Conservation (phyloP, 2,329 filamentous ascomycete species). For the Exophiala bonariae region DNA sequence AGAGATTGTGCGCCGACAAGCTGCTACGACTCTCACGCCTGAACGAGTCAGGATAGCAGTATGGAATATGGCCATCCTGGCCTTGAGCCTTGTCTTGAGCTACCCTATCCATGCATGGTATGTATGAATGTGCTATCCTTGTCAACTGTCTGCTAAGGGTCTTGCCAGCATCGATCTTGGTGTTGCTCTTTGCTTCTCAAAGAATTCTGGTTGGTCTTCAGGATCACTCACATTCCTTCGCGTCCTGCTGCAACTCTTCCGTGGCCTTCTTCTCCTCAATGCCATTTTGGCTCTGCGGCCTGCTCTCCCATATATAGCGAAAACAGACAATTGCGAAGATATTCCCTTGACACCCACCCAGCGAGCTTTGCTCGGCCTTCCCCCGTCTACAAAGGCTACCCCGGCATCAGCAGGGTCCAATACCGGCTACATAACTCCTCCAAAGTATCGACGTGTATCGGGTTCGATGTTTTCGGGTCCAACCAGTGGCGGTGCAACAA, state of each 20-base stretch:
- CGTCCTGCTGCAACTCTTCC: constrained; percentile 53
- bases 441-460: constrained; percentile 68
- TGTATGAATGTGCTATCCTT: constrained; percentile 17
- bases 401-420: constrained; percentile 55
- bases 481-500: constrained; percentile 23
- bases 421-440: constrained; percentile 69
- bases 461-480: constrained; percentile 48
- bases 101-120: constrained; percentile 23
- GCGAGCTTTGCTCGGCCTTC: constrained; percentile 78
- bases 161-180: constrained; percentile 28
- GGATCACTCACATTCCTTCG: constrained; percentile 35
- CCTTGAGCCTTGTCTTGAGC: constrained; percentile 47
- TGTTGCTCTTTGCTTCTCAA: constrained; percentile 33
- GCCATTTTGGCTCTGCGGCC: constrained; percentile 71
- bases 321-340: constrained; percentile 76
- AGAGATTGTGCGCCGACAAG: constrained; percentile 81
- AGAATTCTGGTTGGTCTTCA: constrained; percentile 30
- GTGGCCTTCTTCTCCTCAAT: constrained; percentile 67
- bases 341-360: constrained; percentile 90
- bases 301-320: constrained; percentile 56
- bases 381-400: constrained; percentile 64
- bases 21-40: constrained; percentile 75
- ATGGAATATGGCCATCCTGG: constrained; percentile 63
- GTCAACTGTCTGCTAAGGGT: constrained; percentile 21
- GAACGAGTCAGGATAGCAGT: constrained; percentile 70